Evolutionary conservation across 2,329 filamentous ascomycete species (phyloP), one percentile per base, ranked within the genome.

Genomic region (Teratosphaeriaceae sp.): DNA sequence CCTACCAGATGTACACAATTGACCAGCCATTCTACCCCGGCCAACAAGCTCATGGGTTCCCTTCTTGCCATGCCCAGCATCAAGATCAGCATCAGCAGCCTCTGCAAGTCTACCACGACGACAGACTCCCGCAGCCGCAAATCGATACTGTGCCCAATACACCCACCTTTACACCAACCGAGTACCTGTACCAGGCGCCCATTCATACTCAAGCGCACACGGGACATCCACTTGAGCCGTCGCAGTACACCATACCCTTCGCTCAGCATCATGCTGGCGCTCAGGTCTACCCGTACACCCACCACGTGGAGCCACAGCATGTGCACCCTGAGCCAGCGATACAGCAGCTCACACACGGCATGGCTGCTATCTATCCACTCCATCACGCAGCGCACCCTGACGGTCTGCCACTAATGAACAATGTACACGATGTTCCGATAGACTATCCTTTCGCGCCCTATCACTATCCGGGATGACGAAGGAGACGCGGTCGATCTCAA

Each of bases 61-160:
- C 16, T 11, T n/a, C 16, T 4, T 12, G 19, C 6, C 20, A 41
- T 16, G 19, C 22, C 19, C 3, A 11, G 16, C 38, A 5, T 7
- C 26, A 29, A 31, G 18, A 15, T 3, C 19, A 22, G 34, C 1
- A 26, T 23, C 8, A 43, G 46, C 19, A 40, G 30, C 18, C 16
- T 26, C 29, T 49, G 3, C 49, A 50, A 20, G 42, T 47, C 29
- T 24, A 51, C 24, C 48, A 18, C 50, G 19, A 45, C 47, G 37
- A 20, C 26, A n/a, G 45, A 53, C n/a, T 48, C 1, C 44, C 52
- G 5, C 49, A 54, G 34, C 51, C 56, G 21, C 48, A 53, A 20
- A 51, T 54, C 24, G 49, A 56, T 12, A 37, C 48, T 6, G 33
- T 51, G 11, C 50, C 51, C 4, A 50, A 30, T 33, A 48, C 47